Evolutionary conservation across 2,329 filamentous ascomycete species (phyloP).

Genomic region (Diplodia intermedia): DNA sequence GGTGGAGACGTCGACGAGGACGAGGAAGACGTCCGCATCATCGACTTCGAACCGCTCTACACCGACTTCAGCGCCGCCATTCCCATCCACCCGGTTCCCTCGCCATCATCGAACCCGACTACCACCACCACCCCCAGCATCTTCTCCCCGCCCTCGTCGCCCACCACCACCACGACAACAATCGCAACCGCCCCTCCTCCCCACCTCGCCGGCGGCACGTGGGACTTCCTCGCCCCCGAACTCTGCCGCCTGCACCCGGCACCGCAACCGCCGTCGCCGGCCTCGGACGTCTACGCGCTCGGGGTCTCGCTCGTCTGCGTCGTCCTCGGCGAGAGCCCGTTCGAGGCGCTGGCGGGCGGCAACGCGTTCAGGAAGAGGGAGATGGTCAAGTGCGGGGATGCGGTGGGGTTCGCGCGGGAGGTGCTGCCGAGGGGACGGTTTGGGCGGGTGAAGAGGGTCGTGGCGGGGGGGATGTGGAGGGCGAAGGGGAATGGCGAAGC

Average conservation of each 20-base stretch:
- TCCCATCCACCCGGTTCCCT: not conserved
- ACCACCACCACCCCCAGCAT: too few relatives aligned
- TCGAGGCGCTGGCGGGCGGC: constrained; percentile 44
- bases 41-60: constrained; percentile 28
- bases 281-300: constrained; percentile 54
- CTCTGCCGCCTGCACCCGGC: constrained; percentile 40
- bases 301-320: constrained; percentile 54
- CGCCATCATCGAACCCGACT: not conserved
- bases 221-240: constrained; percentile 54
- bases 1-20: constrained; percentile 12
- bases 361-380: constrained; percentile 54
- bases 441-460: constrained; percentile 38
- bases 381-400: constrained; percentile 52
- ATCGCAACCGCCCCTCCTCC: constrained; percentile 36
- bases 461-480: not conserved
- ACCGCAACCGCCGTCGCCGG: constrained; percentile 41
- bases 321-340: constrained; percentile 53
- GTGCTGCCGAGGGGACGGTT: constrained; percentile 42
- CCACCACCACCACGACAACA: constrained; percentile 19
- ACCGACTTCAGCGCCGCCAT: constrained; percentile 51
- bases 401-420: constrained; percentile 47
- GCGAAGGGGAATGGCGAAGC: not conserved
- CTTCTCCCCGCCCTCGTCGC: constrained; percentile 32
- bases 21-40: not conserved
- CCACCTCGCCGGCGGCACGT: constrained; percentile 53